Conservation (phyloP, 192 early-diverging fungal genomes). For the Coemansia sp. region DNA sequence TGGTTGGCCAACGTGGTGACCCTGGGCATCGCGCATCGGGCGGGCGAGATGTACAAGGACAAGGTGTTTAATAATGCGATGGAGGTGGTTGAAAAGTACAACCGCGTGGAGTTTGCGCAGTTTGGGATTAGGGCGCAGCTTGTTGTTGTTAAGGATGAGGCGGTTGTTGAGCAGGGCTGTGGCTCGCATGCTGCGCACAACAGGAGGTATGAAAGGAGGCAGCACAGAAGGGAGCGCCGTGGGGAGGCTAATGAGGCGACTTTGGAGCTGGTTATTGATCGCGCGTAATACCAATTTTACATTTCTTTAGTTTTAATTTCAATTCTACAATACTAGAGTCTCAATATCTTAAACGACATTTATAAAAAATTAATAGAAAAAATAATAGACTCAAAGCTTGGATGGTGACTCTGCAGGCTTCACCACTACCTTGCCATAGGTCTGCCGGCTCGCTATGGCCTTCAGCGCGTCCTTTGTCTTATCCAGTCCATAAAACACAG, state of each 20-base stretch:
- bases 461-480: slow-evolving; percentile 65
- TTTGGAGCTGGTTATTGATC: too few relatives aligned
- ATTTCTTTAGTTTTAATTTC: too few relatives aligned
- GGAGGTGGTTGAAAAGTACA: slow-evolving; percentile 26
- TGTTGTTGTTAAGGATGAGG: not conserved
- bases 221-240: too few relatives aligned
- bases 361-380: not conserved
- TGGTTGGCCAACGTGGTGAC: slow-evolving; percentile 29
- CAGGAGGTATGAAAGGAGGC: too few relatives aligned
- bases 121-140: slow-evolving; percentile 19
- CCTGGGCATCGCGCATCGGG: slow-evolving; percentile 17
- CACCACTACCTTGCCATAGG: slow-evolving; percentile 82
- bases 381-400: slow-evolving; percentile 9
- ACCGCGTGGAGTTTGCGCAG: slow-evolving; percentile 17
- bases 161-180: too few relatives aligned
- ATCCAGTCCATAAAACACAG: slow-evolving; percentile 64
- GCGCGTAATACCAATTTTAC: too few relatives aligned
- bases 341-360: too few relatives aligned
- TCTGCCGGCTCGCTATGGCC: slow-evolving; percentile 65
- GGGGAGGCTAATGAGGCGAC: too few relatives aligned
- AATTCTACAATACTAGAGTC: too few relatives aligned
- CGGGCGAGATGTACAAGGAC: slow-evolving; percentile 16
- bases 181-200: too few relatives aligned
- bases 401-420: slow-evolving; percentile 19
- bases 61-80: slow-evolving; percentile 11